Conservation (phyloP, 1,284 basidiomycete genomes). For the Trichosporon coremiiforme region DNA sequence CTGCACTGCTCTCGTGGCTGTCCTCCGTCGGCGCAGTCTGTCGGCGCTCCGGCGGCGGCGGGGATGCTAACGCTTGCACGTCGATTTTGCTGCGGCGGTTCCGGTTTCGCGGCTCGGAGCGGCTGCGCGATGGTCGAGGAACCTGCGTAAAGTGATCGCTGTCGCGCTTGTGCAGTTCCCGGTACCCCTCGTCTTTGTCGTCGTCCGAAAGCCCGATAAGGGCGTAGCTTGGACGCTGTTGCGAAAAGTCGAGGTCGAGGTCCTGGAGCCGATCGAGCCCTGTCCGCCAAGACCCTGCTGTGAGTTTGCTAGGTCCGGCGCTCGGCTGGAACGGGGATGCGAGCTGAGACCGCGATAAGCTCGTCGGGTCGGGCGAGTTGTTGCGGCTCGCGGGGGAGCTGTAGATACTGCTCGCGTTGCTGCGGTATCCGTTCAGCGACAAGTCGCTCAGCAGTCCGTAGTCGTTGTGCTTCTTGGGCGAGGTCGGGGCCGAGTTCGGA, state of each 20-base stretch:
- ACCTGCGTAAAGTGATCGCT: slow-evolving; percentile 19
- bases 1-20: slow-evolving; percentile 4
- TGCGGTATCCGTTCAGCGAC: background rate
- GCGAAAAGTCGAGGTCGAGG: background rate
- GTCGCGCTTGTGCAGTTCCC: background rate
- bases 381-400: background rate
- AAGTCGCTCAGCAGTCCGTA: background rate
- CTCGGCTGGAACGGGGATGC: slow-evolving; percentile 3
- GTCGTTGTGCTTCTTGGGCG: background rate
- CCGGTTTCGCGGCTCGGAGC: background rate
- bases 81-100: slow-evolving; percentile 1
- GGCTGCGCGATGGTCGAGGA: slow-evolving; percentile 5
- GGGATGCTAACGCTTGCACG: slow-evolving; percentile 18
- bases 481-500: background rate
- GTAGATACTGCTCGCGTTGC: slow-evolving; percentile 1
- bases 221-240: background rate
- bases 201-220: background rate
- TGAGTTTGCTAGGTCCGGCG: background rate
- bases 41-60: slow-evolving; percentile 22
- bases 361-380: background rate
- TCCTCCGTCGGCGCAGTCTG: background rate
- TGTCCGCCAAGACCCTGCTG: background rate
- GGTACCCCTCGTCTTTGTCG: background rate
- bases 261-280: slow-evolving; percentile 1
- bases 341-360: background rate